Conservation (phyloP, 768 basidiomycete genomes). For the Tylopilus rubrobrunneus region DNA sequence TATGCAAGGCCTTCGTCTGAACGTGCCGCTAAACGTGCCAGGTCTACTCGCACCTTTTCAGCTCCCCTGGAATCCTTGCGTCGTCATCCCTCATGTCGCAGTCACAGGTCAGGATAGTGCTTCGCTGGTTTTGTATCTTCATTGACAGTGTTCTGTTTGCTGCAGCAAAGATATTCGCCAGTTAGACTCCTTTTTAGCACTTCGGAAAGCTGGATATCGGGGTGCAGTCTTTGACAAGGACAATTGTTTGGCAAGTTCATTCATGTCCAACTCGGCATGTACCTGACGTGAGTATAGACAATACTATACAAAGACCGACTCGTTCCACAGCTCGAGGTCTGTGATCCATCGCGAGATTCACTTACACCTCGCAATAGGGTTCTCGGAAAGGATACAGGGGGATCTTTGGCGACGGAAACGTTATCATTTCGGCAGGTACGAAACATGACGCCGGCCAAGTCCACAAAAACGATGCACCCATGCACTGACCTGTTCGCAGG, state of each 20-base stretch:
- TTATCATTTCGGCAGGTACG: slow-evolving; percentile 89
- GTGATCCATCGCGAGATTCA: slow-evolving; percentile 12
- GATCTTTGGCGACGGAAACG: slow-evolving; percentile 71
- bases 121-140: neutral
- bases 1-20: no score
- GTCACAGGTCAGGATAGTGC: slow-evolving; percentile 56
- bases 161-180: slow-evolving; percentile 78
- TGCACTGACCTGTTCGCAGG: slow-evolving; percentile 40
- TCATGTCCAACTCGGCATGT: no score
- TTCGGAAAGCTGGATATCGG: slow-evolving; percentile 73
- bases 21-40: slow-evolving; percentile 73
- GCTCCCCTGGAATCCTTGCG: slow-evolving; percentile 60
- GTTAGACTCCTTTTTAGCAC: slow-evolving; percentile 62
- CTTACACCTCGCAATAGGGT: slow-evolving; percentile 37
- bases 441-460: slow-evolving; percentile 63
- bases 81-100: slow-evolving; percentile 60
- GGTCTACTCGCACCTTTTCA: slow-evolving; percentile 69
- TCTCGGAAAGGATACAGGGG: slow-evolving; percentile 72
- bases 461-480: neutral
- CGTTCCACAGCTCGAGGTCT: slow-evolving; percentile 71
- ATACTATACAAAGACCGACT: slow-evolving; percentile 71
- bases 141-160: slow-evolving; percentile 11
- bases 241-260: slow-evolving; percentile 77
- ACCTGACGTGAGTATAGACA: slow-evolving; percentile 50
- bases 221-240: slow-evolving; percentile 96